Percentiles rank a stretch among this genome's conserved stretches.
These are phyloP conservation scores for Cystobasidium pallidum DNA, from an alignment of 1,284 basidiomycete genomes.

Conservation along the genomic window DNA sequence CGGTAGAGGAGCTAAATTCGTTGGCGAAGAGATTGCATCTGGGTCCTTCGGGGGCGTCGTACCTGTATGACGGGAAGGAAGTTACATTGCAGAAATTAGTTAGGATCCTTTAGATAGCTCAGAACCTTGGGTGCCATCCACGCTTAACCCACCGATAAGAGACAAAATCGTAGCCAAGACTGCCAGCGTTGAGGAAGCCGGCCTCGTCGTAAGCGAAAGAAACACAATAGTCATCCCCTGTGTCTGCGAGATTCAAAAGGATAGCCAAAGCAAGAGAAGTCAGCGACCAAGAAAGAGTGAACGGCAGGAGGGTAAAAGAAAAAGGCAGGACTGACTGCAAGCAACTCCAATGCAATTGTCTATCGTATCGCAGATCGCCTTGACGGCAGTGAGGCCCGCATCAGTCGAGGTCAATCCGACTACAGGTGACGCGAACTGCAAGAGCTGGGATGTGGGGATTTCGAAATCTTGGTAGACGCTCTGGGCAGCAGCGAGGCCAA, in stretches of 20 bases:
- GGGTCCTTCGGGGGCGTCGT: not conserved
- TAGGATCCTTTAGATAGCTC: not conserved
- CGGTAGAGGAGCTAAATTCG: not conserved
- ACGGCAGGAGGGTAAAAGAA: too few relatives aligned
- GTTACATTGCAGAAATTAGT: too few relatives aligned
- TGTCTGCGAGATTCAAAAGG: not conserved
- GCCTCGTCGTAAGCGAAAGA: not conserved
- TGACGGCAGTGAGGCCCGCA: not conserved
- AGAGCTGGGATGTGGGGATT: too few relatives aligned
- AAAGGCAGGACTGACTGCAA: not conserved
- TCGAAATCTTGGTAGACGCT: slow-evolving; percentile 11
- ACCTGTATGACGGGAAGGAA: too few relatives aligned
- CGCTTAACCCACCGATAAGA: not conserved
- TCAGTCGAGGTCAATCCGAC: not conserved
- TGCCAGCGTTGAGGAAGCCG: not conserved
- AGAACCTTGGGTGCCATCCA: too few relatives aligned
- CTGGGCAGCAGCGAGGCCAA: slow-evolving; percentile 8
- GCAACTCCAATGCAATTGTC: slow-evolving; percentile 3
- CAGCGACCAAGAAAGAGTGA: too few relatives aligned
- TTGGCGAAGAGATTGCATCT: not conserved
- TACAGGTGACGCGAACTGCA: not conserved
- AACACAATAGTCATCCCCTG: not conserved
- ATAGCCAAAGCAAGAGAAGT: too few relatives aligned
- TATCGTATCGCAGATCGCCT: not conserved
- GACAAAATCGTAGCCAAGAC: not conserved